Evolutionary conservation across 495 filamentous ascomycete genomes (phyloP).

Genomic region (Aspergillus leporis): DNA sequence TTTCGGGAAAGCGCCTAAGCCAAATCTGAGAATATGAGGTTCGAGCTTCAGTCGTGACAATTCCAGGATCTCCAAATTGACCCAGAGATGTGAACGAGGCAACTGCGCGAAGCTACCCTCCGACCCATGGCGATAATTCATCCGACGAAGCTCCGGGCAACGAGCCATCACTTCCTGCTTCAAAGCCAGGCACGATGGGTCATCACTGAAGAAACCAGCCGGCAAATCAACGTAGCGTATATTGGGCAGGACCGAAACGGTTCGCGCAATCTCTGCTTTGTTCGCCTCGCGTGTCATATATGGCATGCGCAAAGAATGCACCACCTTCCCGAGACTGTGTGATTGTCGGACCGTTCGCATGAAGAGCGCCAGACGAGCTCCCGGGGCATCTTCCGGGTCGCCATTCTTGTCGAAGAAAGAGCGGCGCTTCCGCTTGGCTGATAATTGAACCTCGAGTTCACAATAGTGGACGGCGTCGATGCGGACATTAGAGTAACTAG

Average conservation of each 20-base stretch:
- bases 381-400: conserved; percentile 74
- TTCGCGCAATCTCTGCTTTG: conserved; percentile 80
- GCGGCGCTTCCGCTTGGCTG: conserved; percentile 72
- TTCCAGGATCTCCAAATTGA: conserved; percentile 77
- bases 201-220: conserved; percentile 74
- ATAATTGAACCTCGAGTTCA: conserved; percentile 75
- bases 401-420: conserved; percentile 74
- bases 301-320: conserved; percentile 83
- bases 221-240: conserved; percentile 90
- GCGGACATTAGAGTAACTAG: conserved; percentile 83
- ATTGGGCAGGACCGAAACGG: conserved; percentile 80
- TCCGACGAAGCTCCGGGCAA: conserved; percentile 81
- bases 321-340: conserved; percentile 60
- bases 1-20: conserved; percentile 62
- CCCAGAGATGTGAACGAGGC: conserved; percentile 66
- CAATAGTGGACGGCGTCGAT: conserved; percentile 97
- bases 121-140: conserved; percentile 77
- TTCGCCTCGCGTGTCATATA: conserved; percentile 93
- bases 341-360: conserved; percentile 79
- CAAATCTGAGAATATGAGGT: conserved; percentile 64
- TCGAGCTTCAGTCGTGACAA: conserved; percentile 73
- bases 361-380: conserved; percentile 73
- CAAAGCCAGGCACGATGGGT: conserved; percentile 69
- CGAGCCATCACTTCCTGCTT: conserved; percentile 80
- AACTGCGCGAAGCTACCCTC: conserved; percentile 77